phyloP scores from a whole-genome alignment of 805 yeast species.

The Metschnikowia aberdeeniae region DNA sequence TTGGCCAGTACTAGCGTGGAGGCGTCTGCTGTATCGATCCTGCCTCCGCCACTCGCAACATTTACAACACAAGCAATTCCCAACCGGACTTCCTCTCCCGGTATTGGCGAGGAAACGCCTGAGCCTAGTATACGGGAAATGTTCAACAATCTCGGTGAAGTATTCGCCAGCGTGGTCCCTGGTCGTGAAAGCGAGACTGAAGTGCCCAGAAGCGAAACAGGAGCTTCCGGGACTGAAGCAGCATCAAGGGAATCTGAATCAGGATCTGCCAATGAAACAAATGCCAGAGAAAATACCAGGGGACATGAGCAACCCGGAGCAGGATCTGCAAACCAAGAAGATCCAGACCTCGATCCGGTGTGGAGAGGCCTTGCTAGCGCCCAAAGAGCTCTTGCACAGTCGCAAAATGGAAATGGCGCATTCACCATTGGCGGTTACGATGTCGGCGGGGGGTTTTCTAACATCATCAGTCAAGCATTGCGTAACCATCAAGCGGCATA shows the following conservation, averaged over 20 bases:
- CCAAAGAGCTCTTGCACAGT: not conserved
- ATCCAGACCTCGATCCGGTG: not conserved
- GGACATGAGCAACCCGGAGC: not conserved
- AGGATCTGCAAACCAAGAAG: not conserved
- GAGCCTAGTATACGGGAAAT: slow-evolving; percentile 5
- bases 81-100: not conserved
- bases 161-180: slow-evolving; percentile 8
- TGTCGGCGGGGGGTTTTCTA: slow-evolving; percentile 2
- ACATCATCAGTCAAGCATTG: slow-evolving; percentile 8
- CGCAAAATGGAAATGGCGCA: not conserved
- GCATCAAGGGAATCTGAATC: not conserved
- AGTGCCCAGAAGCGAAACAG: not conserved
- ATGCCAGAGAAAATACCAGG: not conserved
- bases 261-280: no score
- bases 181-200: not conserved
- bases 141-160: slow-evolving; percentile 12
- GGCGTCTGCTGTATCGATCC: slow-evolving; percentile 17
- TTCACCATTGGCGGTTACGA: slow-evolving; percentile 1
- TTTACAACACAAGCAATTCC: not conserved
- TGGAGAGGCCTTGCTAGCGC: not conserved
- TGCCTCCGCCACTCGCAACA: slow-evolving; percentile 3
- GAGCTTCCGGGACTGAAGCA: not conserved
- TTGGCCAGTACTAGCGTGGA: slow-evolving; percentile 26
- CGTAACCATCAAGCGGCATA: slow-evolving; percentile 7
- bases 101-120: not conserved